Evolutionary conservation across 352 stramenopile genomes (phyloP).

Genomic region (Phytophthora constricta): DNA sequence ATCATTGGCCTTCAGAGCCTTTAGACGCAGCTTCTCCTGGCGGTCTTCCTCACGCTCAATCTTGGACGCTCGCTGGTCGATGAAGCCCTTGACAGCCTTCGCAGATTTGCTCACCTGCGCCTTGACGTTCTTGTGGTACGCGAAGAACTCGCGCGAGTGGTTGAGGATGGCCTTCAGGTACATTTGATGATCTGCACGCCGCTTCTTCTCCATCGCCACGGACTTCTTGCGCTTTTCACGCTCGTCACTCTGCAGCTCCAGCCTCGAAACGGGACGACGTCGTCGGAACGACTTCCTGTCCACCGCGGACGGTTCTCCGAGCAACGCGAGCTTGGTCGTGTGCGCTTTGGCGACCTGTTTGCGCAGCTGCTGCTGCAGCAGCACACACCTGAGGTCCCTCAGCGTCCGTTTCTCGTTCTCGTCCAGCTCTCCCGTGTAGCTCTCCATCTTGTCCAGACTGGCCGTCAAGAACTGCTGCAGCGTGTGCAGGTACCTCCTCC

Average conservation of each 20-base stretch:
- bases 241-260: slow-evolving; percentile 75
- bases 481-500: slow-evolving; percentile 74
- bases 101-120: slow-evolving; percentile 70
- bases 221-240: slow-evolving; percentile 85
- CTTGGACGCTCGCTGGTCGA: slow-evolving; percentile 81
- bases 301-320: slow-evolving; percentile 68
- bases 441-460: slow-evolving; percentile 69
- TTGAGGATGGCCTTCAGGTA: slow-evolving; percentile 86
- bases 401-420: slow-evolving; percentile 57
- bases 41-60: slow-evolving; percentile 87
- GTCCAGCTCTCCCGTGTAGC: slow-evolving; percentile 39
- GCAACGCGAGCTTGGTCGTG: slow-evolving; percentile 62
- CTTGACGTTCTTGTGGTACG: slow-evolving; percentile 89
- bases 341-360: slow-evolving; percentile 68
- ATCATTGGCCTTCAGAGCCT: slow-evolving; percentile 95
- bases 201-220: slow-evolving; percentile 84
- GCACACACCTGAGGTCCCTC: slow-evolving; percentile 66
- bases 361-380: slow-evolving; percentile 78
- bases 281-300: slow-evolving; percentile 83
- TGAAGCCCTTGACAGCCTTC: slow-evolving; percentile 74
- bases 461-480: slow-evolving; percentile 75
- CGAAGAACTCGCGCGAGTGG: slow-evolving; percentile 86
- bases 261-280: slow-evolving; percentile 60
- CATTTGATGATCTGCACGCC: slow-evolving; percentile 73
- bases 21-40: slow-evolving; percentile 88